Evolutionary conservation across 2,329 filamentous ascomycete genomes (phyloP), one percentile per base, ranked within the genome.

Genomic region (Lachnellula occidentalis): DNA sequence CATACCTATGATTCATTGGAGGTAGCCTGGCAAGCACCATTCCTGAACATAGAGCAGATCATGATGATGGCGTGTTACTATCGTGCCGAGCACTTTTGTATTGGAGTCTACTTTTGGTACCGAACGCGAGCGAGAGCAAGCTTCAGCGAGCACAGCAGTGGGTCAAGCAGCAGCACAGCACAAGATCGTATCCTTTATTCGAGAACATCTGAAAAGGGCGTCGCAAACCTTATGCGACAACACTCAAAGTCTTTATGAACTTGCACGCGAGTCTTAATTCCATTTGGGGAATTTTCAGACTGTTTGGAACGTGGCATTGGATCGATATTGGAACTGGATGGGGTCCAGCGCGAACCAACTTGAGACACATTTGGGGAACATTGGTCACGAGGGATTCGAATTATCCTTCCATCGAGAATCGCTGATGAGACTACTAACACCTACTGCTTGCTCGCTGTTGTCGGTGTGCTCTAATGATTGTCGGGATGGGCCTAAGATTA

Each of bases 361-460:
- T 39, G 36, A 17, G 36, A 39, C 9, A 17, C 15, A 6, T 39
- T 39, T 39, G 8, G 36, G 36, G 36, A n/a, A 17, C 36, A 39
- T 9, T 39, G 14, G 36, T 39, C 36, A 17, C 36, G 36, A 43
- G 19, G 7, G 11, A 43, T 41, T 5, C 7, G 17, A 21, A 22
- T 22, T 9, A 19, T 42, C 43, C 12, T 34, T 45, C 24, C 37
- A 39, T 24, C n/a, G 24, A 50, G 46, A 48, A 4, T 14, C 54
- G 53, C 57, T 63, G 45, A 56, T 37, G 45, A 24, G 39, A 45
- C 52, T 72, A 73, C 73, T 79, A 74, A 78, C 68, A 67, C 71
- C 76, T 71, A 73, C 78, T 80, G 76, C 79, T 77, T 75, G 79
- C 79, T 83, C 78, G 79, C 79, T 83, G 78, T 73, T 77, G 73